Evolutionary conservation across 495 filamentous ascomycete species (phyloP).

Genomic region (Aspergillus ellipticus): DNA sequence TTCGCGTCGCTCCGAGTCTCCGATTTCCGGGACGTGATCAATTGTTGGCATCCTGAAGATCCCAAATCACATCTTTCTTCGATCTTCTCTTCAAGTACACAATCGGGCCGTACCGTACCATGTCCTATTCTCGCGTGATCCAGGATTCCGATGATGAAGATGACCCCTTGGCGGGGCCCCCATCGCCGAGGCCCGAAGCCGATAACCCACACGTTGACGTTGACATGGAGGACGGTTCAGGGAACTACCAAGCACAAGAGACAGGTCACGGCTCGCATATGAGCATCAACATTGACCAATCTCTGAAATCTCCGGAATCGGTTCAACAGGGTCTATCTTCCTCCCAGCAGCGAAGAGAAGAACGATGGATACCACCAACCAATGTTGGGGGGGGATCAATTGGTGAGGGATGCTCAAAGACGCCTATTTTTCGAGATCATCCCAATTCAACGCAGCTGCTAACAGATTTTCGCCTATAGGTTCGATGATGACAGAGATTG

Average conservation of each 20-base stretch:
- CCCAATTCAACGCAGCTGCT: too few relatives aligned
- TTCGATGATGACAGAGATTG: slow-evolving; percentile 39
- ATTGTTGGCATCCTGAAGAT: background rate
- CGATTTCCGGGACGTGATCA: slow-evolving; percentile 18
- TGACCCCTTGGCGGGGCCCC: slow-evolving; percentile 31
- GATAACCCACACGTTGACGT: slow-evolving; percentile 1
- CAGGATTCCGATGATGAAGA: slow-evolving; percentile 52
- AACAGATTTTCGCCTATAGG: slow-evolving; percentile 14
- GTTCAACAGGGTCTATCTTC: slow-evolving; percentile 17
- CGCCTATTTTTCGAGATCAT: background rate
- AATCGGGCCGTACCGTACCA: slow-evolving; percentile 3
- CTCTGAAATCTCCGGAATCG: slow-evolving; percentile 33
- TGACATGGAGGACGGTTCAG: slow-evolving; percentile 9
- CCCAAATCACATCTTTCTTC: background rate
- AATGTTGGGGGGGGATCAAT: slow-evolving; percentile 31
- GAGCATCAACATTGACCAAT: slow-evolving; percentile 39
- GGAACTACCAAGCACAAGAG: slow-evolving; percentile 9
- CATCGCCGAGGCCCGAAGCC: slow-evolving; percentile 18
- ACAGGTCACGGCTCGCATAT: slow-evolving; percentile 15
- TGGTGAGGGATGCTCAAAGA: slow-evolving; percentile 25
- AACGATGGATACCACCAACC: slow-evolving; percentile 38
- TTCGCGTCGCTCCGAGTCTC: slow-evolving; percentile 19
- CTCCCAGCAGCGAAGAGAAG: slow-evolving; percentile 38
- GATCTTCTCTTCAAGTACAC: background rate
- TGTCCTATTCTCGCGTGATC: slow-evolving; percentile 41